These are phyloP conservation scores for Vitis hybrid DNA, from an alignment of 177 flowering plant genomes.

Conservation along the genomic window DNA sequence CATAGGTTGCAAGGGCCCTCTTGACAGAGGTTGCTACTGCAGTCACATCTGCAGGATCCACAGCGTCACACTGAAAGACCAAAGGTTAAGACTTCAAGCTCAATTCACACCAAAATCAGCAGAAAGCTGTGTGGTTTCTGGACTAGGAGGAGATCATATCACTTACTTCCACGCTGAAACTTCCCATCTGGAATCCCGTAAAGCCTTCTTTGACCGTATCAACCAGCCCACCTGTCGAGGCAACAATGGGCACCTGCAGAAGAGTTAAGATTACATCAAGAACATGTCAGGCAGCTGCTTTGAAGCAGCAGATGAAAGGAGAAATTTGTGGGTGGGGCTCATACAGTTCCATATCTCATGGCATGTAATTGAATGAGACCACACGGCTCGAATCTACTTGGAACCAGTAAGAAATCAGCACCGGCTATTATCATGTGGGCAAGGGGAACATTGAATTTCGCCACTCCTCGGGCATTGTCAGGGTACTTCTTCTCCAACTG, in stretches of 20 bases:
- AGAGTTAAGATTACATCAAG: background rate
- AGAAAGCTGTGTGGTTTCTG: background rate
- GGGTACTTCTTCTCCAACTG: slow-evolving; percentile 67
- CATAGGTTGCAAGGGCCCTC: slow-evolving; percentile 60
- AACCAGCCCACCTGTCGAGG: slow-evolving; percentile 92
- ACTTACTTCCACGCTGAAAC: slow-evolving; percentile 81
- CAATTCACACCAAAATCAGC: background rate
- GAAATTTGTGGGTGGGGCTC: background rate
- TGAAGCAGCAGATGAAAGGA: background rate
- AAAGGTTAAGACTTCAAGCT: background rate
- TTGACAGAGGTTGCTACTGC: slow-evolving; percentile 49
- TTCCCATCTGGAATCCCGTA: slow-evolving; percentile 95
- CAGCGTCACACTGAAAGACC: slow-evolving; percentile 52
- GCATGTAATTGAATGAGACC: slow-evolving; percentile 95
- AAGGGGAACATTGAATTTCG: slow-evolving; percentile 74
- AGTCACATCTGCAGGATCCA: slow-evolving; percentile 73
- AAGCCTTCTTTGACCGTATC: slow-evolving; percentile 94
- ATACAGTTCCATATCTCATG: slow-evolving; percentile 92
- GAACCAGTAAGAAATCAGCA: slow-evolving; percentile 64
- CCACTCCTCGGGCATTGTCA: slow-evolving; percentile 69
- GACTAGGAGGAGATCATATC: too few relatives aligned
- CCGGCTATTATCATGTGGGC: slow-evolving; percentile 87
- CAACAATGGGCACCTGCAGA: slow-evolving; percentile 65
- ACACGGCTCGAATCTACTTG: slow-evolving; percentile 96
- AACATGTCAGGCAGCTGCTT: too few relatives aligned